These are phyloP conservation scores for Chlamydomonas reinhardtii DNA, from an alignment of 163 green algal genomes.

Conservation along the genomic window DNA sequence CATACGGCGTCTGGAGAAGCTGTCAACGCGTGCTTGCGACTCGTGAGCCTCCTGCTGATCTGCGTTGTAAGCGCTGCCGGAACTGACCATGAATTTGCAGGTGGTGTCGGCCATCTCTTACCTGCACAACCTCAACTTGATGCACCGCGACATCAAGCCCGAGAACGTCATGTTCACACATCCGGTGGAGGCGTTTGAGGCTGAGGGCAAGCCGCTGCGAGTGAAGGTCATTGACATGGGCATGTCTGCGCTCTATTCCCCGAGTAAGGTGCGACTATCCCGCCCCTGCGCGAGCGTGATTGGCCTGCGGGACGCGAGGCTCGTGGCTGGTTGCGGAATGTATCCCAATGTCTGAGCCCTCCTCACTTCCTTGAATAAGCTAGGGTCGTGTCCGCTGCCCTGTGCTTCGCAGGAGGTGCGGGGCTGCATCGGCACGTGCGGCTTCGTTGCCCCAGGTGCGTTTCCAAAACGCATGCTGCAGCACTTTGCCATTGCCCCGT, in stretches of 20 bases:
- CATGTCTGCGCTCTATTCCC: slow-evolving; percentile 69
- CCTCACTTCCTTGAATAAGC: no score
- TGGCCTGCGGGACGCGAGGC: no score
- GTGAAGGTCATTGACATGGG: slow-evolving; percentile 83
- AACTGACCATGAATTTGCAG: neutral
- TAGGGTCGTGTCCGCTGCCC: no score
- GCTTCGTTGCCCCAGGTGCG: slow-evolving; percentile 18
- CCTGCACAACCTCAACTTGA: slow-evolving; percentile 46
- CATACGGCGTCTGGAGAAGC: no score
- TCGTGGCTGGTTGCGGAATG: no score
- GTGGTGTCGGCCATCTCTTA: slow-evolving; percentile 33
- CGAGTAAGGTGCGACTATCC: slow-evolving; percentile 6
- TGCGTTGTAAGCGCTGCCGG: neutral
- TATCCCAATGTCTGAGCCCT: no score
- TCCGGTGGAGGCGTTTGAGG: slow-evolving; percentile 17
- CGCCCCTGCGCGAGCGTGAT: no score
- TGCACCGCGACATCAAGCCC: slow-evolving; percentile 23
- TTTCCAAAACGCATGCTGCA: no score
- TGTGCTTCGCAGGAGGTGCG: no score
- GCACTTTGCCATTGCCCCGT: no score
- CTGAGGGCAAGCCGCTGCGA: slow-evolving; percentile 1
- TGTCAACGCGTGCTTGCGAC: no score
- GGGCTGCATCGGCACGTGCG: slow-evolving; percentile 17
- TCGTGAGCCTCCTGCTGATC: neutral
- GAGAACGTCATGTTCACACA: slow-evolving; percentile 46